Evolutionary conservation across 2,329 filamentous ascomycete species (phyloP).

Genomic region (Penicillium sp.): DNA sequence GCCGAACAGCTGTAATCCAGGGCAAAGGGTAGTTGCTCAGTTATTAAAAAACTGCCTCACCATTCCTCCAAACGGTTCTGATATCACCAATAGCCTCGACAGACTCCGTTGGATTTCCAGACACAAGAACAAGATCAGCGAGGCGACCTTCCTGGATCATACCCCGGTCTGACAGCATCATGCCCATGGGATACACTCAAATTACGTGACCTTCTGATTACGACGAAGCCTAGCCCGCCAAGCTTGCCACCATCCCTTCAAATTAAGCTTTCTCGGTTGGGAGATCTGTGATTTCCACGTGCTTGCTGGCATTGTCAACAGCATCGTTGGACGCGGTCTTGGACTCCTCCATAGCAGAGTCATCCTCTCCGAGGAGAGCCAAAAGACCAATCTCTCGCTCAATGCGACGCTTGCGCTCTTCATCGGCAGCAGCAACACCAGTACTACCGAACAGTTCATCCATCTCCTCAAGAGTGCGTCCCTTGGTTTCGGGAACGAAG

Average conservation of each 20-base stretch:
- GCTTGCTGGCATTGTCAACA: not conserved
- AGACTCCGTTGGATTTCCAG: conserved; percentile 3
- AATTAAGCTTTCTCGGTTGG: not conserved
- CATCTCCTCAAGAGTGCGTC: conserved; percentile 41
- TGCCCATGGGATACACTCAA: not conserved
- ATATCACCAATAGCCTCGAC: conserved; percentile 10
- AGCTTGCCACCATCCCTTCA: not conserved
- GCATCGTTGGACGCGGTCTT: not conserved
- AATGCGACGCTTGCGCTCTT: not conserved
- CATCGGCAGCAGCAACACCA: conserved; percentile 1
- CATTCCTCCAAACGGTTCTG: conserved; percentile 10
- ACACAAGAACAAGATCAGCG: conserved; percentile 8
- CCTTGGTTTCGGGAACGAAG: conserved; percentile 55
- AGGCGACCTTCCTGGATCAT: conserved; percentile 8
- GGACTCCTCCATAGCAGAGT: not conserved
- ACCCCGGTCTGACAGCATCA: conserved; percentile 2
- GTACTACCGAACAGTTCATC: conserved; percentile 6
- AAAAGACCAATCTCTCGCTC: conserved; percentile 3
- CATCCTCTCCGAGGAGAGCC: conserved; percentile 1
- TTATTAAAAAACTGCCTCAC: not conserved
- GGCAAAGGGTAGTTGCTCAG: not conserved
- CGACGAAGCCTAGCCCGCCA: not conserved
- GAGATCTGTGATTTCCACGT: not conserved
- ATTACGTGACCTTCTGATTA: not conserved
- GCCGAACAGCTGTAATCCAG: too few species aligned